Evolutionary conservation across 306 rosid genomes (phyloP), one percentile per base, ranked within the genome.

Genomic region (Casuarina glauca): DNA sequence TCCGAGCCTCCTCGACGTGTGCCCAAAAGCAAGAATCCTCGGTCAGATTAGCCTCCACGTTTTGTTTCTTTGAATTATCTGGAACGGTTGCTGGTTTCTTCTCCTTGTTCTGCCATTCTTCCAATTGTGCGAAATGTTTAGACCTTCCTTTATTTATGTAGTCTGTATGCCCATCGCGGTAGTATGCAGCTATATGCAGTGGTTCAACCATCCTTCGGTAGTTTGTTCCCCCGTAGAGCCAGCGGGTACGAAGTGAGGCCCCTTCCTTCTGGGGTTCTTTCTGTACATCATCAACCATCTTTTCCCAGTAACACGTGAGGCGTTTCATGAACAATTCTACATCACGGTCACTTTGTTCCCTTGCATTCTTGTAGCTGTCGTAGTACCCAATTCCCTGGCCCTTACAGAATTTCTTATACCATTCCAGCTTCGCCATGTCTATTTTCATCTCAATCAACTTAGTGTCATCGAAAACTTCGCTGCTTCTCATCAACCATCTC

Each of bases 1-100:
- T 67, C 8, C 53, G 74, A 60, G 93, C 92, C 69, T 90, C 93
- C 81, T 93, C 98, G 43, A 91, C 96, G 9, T 64, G 63, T 41
- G 87, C 91, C 96, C 96, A 90, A 68, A 93, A 93, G 81, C 93
- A 89, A n/a, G 97, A 90, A 84, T 90, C 97, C 41, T 83, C 44
- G 2, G 89, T 93, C 54, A 90, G 82, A 76, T 72, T 76, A 20
- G 74, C 44, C 11, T 73, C 69, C 68, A 90, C 88, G 5, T 60
- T 70, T 49, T 72, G 58, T 39, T 10, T 82, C 9, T 67, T 81
- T 19, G 6, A 3, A 1, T 17, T 70, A 17, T 51, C 75, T 20
- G 74, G 16, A 20, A 0, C 10, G 6, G 0, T 51, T 53, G 46
- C 13, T 13, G 53, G 12, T 19, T 49, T 2, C 42, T 52, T 1